Conservation (phyloP, 2,329 filamentous ascomycete species). For the Apiospora koreana region DNA sequence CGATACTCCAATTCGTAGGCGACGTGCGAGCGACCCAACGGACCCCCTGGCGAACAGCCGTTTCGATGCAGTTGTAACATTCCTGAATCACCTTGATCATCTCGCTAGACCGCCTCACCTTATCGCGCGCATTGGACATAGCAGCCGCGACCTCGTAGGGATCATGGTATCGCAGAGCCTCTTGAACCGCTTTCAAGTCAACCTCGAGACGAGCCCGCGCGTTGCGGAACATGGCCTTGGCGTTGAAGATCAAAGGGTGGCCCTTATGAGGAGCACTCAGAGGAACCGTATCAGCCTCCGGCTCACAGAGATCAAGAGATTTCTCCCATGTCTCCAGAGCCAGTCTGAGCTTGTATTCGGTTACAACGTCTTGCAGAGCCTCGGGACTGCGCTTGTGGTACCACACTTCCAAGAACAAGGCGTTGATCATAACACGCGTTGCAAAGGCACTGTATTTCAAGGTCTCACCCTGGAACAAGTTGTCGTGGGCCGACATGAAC, state of each 20-base stretch:
- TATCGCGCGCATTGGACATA: slow-evolving; percentile 92
- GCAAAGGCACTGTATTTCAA: slow-evolving; percentile 95
- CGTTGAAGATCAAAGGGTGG: slow-evolving; percentile 96
- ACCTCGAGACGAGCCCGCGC: slow-evolving; percentile 90
- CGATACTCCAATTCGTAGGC: slow-evolving; percentile 97
- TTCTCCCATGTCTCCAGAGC: slow-evolving; percentile 99
- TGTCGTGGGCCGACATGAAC: slow-evolving; percentile 92
- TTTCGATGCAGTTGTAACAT: slow-evolving; percentile 97
- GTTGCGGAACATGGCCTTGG: slow-evolving; percentile 95
- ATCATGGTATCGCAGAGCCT: slow-evolving; percentile 94
- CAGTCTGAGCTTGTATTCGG: slow-evolving; percentile 94
- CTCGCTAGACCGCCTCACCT: slow-evolving; percentile 90
- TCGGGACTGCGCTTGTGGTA: slow-evolving; percentile 99
- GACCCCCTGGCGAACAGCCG: slow-evolving; percentile 89
- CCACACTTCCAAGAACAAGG: slow-evolving; percentile 97
- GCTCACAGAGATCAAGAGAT: slow-evolving; percentile 89
- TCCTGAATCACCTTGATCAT: slow-evolving; percentile 99
- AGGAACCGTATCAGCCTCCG: slow-evolving; percentile 83
- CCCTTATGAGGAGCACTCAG: slow-evolving; percentile 94
- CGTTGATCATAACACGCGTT: slow-evolving; percentile 98
- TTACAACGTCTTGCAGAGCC: slow-evolving; percentile 93
- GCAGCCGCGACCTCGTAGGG: slow-evolving; percentile 95
- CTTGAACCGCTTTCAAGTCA: slow-evolving; percentile 92
- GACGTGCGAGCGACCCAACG: slow-evolving; percentile 98
- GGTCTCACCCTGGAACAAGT: slow-evolving; percentile 89